phyloP scores from a whole-genome alignment of 345 rosid genomes.

The Salix udensis region DNA sequence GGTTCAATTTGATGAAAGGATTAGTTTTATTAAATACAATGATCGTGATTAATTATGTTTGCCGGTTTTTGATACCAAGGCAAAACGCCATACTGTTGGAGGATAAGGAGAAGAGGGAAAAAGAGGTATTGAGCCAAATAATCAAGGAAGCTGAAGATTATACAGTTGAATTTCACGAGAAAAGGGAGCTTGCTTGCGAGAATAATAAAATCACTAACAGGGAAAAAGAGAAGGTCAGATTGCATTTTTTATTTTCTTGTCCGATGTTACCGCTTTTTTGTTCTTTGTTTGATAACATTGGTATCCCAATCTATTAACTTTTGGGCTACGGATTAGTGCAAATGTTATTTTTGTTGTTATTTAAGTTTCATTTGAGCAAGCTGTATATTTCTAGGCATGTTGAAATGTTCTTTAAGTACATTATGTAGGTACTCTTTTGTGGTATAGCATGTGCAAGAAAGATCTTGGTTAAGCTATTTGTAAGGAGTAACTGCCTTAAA shows the following conservation, averaged over 20 bases:
- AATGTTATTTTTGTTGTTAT: background rate
- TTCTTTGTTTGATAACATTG: background rate
- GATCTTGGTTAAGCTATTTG: background rate
- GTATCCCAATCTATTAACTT: background rate
- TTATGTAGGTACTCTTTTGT: background rate
- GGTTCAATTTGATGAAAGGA: background rate
- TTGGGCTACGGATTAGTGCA: background rate
- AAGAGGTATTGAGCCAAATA: conserved; percentile 50
- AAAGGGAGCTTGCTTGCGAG: conserved; percentile 51
- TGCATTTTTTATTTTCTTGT: background rate
- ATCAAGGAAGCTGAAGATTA: conserved; percentile 60
- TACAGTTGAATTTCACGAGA: conserved; percentile 57
- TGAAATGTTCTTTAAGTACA: background rate
- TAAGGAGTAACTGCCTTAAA: background rate
- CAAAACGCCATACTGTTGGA: conserved; percentile 60
- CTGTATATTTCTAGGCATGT: background rate
- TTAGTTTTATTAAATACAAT: background rate
- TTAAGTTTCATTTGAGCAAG: background rate
- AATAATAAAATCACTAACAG: conserved; percentile 57
- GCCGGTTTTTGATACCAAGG: conserved; percentile 24
- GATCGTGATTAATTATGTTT: conserved; percentile 5
- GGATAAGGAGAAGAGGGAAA: conserved; percentile 81
- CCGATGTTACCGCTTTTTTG: background rate
- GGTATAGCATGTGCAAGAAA: background rate
- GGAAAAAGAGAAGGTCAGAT: conserved; percentile 71